These are phyloP conservation scores for Eutrema salsugineum DNA, from an alignment of 441 rosid genomes.

Conservation along the genomic window DNA sequence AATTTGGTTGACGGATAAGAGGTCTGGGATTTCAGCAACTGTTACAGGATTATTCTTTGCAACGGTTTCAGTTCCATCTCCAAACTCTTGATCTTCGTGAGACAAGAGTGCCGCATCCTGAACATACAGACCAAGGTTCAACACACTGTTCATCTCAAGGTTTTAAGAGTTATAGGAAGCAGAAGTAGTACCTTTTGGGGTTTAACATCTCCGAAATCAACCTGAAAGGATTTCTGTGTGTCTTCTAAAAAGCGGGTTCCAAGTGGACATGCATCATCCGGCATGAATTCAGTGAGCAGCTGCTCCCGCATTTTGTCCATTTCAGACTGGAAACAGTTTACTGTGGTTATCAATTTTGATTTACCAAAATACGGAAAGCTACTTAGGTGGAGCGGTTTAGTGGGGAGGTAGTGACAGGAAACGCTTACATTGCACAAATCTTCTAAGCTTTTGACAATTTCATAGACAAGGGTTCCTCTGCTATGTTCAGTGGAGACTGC, in stretches of 20 bases:
- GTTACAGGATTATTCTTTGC: constrained; percentile 6
- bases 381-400: not conserved
- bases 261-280: constrained; percentile 80
- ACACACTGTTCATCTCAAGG: constrained; percentile 17
- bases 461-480: constrained; percentile 60
- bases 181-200: constrained; percentile 25
- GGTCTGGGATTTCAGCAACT: constrained; percentile 17
- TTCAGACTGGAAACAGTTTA: constrained; percentile 46
- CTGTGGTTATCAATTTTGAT: not conserved
- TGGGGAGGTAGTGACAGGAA: constrained; percentile 8
- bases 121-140: not conserved
- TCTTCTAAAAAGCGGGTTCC: constrained; percentile 62
- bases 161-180: not conserved
- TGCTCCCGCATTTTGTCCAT: constrained; percentile 47
- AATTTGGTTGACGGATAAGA: constrained; percentile 29
- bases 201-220: constrained; percentile 34
- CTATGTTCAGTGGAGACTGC: constrained; percentile 54
- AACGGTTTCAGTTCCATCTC: constrained; percentile 15
- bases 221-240: constrained; percentile 39
- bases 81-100: constrained; percentile 27
- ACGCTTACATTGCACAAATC: constrained; percentile 55
- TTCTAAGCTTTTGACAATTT: constrained; percentile 68
- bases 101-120: constrained; percentile 25
- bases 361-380: not conserved
- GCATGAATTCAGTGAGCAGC: constrained; percentile 67